These are phyloP conservation scores for Xylaria sp. DNA, from an alignment of 2,329 filamentous ascomycete genomes.

Conservation along the genomic window DNA sequence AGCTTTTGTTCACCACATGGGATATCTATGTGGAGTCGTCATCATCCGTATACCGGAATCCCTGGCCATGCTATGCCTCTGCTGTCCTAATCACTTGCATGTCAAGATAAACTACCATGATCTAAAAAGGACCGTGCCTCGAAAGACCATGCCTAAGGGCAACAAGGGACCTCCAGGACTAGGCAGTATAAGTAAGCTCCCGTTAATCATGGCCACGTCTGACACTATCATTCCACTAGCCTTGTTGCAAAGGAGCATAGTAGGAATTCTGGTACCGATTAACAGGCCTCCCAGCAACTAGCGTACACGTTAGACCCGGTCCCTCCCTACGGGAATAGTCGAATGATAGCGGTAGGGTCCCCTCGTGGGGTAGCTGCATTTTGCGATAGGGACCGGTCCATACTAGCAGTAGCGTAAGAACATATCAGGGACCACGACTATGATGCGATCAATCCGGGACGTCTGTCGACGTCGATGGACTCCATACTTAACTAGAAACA, in stretches of 20 bases:
- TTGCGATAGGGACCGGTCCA: neutral
- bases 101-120: neutral
- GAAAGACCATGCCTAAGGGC: slow-evolving; percentile 10
- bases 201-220: neutral
- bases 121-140: slow-evolving; percentile 14
- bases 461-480: neutral
- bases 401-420: neutral
- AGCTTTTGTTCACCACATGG: neutral
- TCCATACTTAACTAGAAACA: neutral
- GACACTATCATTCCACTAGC: neutral
- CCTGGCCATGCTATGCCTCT: neutral
- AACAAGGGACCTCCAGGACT: neutral
- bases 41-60: slow-evolving; percentile 2
- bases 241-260: neutral
- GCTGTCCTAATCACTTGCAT: neutral
- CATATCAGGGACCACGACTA: neutral
- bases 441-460: slow-evolving; percentile 4
- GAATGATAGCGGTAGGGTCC: neutral
- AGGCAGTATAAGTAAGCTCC: slow-evolving; percentile 3
- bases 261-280: neutral
- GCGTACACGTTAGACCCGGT: neutral
- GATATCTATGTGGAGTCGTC: slow-evolving; percentile 4
- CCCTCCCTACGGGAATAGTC: neutral
- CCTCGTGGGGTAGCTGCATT: neutral
- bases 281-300: neutral